Evolutionary conservation across 108 stramenopile species (phyloP).

Genomic region (Conticribra guillardii): DNA sequence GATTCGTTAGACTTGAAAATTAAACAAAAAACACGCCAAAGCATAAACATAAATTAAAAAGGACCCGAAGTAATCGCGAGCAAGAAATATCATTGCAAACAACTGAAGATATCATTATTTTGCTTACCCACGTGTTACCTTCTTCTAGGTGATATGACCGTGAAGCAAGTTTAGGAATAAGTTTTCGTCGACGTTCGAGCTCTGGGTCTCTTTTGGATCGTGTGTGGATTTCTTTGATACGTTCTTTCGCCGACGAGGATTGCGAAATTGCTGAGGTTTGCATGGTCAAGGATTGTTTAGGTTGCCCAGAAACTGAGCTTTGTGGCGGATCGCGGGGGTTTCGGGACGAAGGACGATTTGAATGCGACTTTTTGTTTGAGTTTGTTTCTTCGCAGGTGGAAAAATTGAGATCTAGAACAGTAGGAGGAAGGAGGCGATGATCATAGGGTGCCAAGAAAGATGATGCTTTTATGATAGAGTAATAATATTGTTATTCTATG

Average conservation of each 20-base stretch:
- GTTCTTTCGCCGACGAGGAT: neutral
- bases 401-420: too few relatives aligned
- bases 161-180: conserved; percentile 47
- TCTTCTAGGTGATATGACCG: conserved; percentile 71
- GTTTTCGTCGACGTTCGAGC: conserved; percentile 5
- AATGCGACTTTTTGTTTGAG: too few relatives aligned
- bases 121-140: conserved; percentile 25
- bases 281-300: neutral
- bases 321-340: neutral
- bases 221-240: neutral
- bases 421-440: too few relatives aligned
- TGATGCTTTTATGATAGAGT: too few relatives aligned
- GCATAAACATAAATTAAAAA: too few relatives aligned
- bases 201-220: conserved; percentile 14
- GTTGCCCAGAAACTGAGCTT: neutral
- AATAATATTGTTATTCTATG: too few relatives aligned
- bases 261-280: neutral
- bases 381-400: too few relatives aligned
- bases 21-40: neutral
- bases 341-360: too few relatives aligned
- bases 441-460: too few relatives aligned
- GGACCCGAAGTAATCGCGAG: neutral
- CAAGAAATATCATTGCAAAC: too few relatives aligned
- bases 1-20: neutral
- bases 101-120: too few relatives aligned